phyloP scores from a whole-genome alignment of 176 grass and related monocot genomes.

The Paspalum notatum region DNA sequence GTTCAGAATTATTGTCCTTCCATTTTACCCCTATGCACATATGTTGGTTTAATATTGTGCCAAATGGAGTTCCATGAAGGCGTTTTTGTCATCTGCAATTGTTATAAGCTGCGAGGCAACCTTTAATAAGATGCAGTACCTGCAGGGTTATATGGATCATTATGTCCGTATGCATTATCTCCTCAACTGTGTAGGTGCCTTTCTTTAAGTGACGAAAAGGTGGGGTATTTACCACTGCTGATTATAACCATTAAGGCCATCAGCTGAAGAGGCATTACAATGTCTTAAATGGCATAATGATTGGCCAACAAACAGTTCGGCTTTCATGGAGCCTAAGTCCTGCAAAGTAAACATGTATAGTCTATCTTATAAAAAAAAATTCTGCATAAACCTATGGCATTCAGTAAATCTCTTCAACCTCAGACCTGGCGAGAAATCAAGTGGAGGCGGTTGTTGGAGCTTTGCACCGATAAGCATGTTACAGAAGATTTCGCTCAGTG shows the following conservation, averaged over 20 bases:
- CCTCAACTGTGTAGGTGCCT: background rate
- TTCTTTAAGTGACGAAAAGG: constrained; percentile 26
- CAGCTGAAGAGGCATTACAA: constrained; percentile 95
- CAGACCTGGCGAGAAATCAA: background rate
- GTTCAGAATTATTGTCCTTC: background rate
- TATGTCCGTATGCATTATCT: background rate
- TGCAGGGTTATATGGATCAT: background rate
- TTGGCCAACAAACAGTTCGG: constrained; percentile 88
- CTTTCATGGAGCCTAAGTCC: constrained; percentile 98
- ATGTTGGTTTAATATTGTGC: background rate
- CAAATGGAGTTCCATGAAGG: background rate
- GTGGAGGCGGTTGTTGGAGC: background rate
- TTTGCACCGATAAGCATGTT: constrained; percentile 15
- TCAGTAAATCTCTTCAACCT: background rate
- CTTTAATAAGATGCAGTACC: background rate
- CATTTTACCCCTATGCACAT: background rate
- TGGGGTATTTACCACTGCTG: background rate
- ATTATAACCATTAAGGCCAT: constrained; percentile 55
- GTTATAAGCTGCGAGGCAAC: too few relatives aligned
- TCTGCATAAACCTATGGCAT: background rate
- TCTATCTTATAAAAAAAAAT: background rate
- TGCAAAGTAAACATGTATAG: constrained; percentile 80
- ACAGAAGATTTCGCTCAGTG: constrained; percentile 4
- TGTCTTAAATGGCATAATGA: constrained; percentile 86
- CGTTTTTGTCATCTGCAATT: background rate